Evolutionary conservation across 257 asterid genomes (phyloP), one percentile per base, ranked within the genome.

Genomic region (Nicotiana paniculata): DNA sequence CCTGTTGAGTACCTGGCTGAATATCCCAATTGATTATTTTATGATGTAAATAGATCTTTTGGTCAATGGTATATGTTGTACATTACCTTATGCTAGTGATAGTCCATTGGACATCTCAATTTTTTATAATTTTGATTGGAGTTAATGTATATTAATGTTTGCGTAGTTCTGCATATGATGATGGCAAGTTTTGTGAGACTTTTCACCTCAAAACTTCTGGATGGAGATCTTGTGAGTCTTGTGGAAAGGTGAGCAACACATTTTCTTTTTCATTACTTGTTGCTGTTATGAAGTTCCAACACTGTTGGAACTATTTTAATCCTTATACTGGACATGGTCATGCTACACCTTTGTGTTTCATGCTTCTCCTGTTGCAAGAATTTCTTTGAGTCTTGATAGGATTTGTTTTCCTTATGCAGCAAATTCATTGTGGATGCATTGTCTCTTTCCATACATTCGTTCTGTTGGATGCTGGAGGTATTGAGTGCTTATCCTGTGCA

Each of bases 191-290:
- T 86, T 96, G 99, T 81, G 98, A 95, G 88, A 87, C 93, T 13
- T 96, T 94, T 89, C 99, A 96, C 90, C 77, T 89, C 84, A 91
- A 87, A 86, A 90, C 93, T 87, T 91, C 98, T 83, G 99, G 99
- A 84, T 96, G 99, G 99, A 96, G 99, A 87, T 92, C 97, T 82
- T 96, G 99, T 46, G 98, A 96, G 85, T 93, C 99, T 89, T 96
- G 99, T 84, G 98, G 98, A 81, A 94, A 96, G 98, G 99, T 94
- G 90, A 87, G 77, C 39, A 43, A 62, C n/a, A 48, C 70, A 43
- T 46, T 68, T 64, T 24, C 33, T 39, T 67, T 48, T 68, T 83
- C 81, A 43, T 43, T 43, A 43, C 67, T 30, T 77, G 83, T 46
- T 46, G 78, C 58, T 70, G 78, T 33, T 70, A 30, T 43, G 83